Percentiles rank a stretch among this genome's conserved stretches.
Conservation (phyloP, 1,284 basidiomycete species). For the Anthracocystis walkeri region DNA sequence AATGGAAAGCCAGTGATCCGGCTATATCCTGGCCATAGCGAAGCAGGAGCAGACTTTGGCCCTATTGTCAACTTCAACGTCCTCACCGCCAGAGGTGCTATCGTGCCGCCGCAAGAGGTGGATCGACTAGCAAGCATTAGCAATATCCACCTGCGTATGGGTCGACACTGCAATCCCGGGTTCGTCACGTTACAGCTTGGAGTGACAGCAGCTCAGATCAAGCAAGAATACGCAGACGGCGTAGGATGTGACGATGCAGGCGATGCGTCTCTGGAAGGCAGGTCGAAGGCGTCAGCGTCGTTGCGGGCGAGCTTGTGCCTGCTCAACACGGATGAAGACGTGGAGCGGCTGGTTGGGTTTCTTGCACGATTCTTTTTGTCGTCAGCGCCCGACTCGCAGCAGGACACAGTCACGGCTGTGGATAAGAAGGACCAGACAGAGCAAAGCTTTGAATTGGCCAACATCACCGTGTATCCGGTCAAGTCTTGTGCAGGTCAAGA, state of each 20-base stretch:
- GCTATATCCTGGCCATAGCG: slow-evolving; percentile 13
- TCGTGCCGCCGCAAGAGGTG: slow-evolving; percentile 53
- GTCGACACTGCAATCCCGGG: slow-evolving; percentile 59
- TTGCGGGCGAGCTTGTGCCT: slow-evolving; percentile 50
- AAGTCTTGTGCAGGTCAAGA: slow-evolving; percentile 56
- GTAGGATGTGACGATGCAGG: slow-evolving; percentile 53
- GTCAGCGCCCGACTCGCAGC: slow-evolving; percentile 2
- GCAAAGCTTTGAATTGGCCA: slow-evolving; percentile 26
- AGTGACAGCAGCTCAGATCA: slow-evolving; percentile 24
- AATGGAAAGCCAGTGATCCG: slow-evolving; percentile 35
- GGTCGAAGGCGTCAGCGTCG: slow-evolving; percentile 20
- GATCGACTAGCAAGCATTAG: slow-evolving; percentile 52
- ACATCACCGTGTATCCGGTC: slow-evolving; percentile 54
- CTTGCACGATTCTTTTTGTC: slow-evolving; percentile 45
- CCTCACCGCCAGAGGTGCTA: slow-evolving; percentile 13
- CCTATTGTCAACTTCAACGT: slow-evolving; percentile 57
- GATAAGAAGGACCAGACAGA: neutral
- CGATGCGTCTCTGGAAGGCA: slow-evolving; percentile 7
- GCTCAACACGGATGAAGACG: slow-evolving; percentile 50
- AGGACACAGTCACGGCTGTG: too few relatives aligned
- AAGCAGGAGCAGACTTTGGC: slow-evolving; percentile 26
- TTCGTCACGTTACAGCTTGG: slow-evolving; percentile 50
- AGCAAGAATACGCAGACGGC: slow-evolving; percentile 49
- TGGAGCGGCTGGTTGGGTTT: slow-evolving; percentile 49
- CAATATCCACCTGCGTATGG: slow-evolving; percentile 59